Percentiles rank a stretch among this genome's conserved stretches.
Conservation (phyloP, 1,284 basidiomycete species). For the Moesziomyces antarcticus region DNA sequence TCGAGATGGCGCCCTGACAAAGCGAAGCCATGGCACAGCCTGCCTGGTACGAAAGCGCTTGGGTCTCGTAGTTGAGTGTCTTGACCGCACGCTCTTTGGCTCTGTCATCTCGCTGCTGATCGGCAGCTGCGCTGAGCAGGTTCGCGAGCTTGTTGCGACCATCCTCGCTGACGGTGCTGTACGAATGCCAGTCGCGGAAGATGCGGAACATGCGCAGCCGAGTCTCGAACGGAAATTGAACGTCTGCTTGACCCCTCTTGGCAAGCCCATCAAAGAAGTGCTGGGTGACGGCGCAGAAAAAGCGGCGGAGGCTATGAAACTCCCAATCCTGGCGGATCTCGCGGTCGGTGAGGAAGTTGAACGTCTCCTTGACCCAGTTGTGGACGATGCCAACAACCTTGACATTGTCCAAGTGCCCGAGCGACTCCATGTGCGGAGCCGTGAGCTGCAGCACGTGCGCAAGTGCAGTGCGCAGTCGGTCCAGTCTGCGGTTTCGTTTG, state of each 20-base stretch:
- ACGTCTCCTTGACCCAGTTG: conserved; percentile 85
- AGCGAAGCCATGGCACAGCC: conserved; percentile 78
- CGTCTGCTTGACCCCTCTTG: conserved; percentile 77
- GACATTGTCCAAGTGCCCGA: conserved; percentile 77
- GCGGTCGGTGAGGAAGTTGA: conserved; percentile 78
- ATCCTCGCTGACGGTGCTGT: conserved; percentile 79
- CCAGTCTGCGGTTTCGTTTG: conserved; percentile 76
- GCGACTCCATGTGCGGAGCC: conserved; percentile 79
- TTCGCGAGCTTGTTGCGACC: conserved; percentile 79
- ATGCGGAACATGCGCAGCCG: conserved; percentile 83
- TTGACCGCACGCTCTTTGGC: conserved; percentile 56
- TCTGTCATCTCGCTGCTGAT: conserved; percentile 70
- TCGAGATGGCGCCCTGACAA: conserved; percentile 65
- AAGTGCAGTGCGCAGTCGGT: conserved; percentile 86
- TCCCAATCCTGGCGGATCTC: conserved; percentile 82
- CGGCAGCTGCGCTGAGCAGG: conserved; percentile 79
- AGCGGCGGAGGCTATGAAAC: conserved; percentile 83
- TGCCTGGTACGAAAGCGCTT: conserved; percentile 78
- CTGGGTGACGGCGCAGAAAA: conserved; percentile 89
- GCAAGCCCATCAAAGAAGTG: conserved; percentile 83
- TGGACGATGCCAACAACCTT: conserved; percentile 80
- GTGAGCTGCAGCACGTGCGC: conserved; percentile 89
- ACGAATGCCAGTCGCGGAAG: conserved; percentile 93
- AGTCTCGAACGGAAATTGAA: conserved; percentile 80
- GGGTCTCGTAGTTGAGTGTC: conserved; percentile 73